Evolutionary conservation across 192 early-diverging fungal genomes (phyloP).

Genomic region (Diversispora epigaea): DNA sequence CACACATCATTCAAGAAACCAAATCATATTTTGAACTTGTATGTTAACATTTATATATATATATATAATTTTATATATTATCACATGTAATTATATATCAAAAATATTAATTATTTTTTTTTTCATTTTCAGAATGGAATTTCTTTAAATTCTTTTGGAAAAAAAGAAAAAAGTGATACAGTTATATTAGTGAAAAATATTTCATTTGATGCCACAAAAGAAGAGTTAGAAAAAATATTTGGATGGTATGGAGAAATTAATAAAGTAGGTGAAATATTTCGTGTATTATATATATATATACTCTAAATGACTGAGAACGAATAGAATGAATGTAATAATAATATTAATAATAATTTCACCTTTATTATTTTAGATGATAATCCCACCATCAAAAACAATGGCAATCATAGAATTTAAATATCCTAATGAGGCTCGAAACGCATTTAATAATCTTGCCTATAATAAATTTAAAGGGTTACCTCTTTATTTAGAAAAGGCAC

Average conservation of each 20-base stretch:
- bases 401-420: constrained; percentile 93
- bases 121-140: constrained; percentile 62
- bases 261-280: constrained; percentile 51
- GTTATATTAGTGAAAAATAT: constrained; percentile 97
- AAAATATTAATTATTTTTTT: neutral
- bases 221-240: constrained; percentile 80
- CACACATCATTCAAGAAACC: constrained; percentile 91
- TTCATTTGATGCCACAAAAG: constrained; percentile 74
- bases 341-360: neutral
- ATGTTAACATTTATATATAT: neutral
- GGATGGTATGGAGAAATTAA: constrained; percentile 87
- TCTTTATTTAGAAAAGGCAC: constrained; percentile 93
- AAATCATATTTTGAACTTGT: constrained; percentile 83
- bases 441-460: constrained; percentile 88
- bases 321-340: neutral
- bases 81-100: neutral
- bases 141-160: constrained; percentile 72
- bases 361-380: constrained; percentile 51
- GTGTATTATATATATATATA: neutral
- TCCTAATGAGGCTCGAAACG: constrained; percentile 84
- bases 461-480: constrained; percentile 88
- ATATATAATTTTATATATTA: too few relatives aligned
- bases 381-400: constrained; percentile 91
- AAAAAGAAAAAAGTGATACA: constrained; percentile 80
- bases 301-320: neutral